Conservation (phyloP, 495 filamentous ascomycete species). For the Apiosordaria backusii region DNA sequence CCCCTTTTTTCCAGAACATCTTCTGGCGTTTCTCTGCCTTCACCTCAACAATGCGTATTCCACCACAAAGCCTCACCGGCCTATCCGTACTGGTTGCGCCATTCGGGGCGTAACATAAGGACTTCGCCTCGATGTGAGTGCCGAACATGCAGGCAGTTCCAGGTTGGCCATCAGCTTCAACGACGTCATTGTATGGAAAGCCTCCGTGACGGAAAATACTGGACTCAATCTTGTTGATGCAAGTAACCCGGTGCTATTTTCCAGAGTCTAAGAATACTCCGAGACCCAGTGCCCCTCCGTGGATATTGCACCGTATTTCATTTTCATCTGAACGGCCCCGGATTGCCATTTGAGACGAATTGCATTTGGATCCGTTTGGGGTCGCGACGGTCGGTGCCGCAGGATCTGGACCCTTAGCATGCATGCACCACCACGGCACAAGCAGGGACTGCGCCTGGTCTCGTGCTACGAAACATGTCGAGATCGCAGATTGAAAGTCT, state of each 20-base stretch:
- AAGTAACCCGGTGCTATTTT: not conserved
- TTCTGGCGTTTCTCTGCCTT: not conserved
- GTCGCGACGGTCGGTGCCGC: conserved; percentile 11
- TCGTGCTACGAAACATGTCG: not conserved
- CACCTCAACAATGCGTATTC: not conserved
- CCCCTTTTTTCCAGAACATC: conserved; percentile 30
- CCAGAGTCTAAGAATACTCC: conserved; percentile 2
- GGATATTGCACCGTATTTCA: not conserved
- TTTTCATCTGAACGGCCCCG: conserved; percentile 3
- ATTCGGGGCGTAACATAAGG: not conserved
- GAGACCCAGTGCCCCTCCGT: conserved; percentile 1
- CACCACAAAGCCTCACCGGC: not conserved
- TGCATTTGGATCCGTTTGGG: conserved; percentile 9
- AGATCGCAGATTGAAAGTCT: not conserved
- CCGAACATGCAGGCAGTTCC: not conserved
- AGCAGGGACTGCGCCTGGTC: not conserved
- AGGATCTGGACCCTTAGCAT: conserved; percentile 8
- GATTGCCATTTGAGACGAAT: not conserved
- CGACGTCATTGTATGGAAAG: not conserved
- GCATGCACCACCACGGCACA: not conserved
- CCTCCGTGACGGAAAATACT: too few relatives aligned
- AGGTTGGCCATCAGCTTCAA: not conserved
- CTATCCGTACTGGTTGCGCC: not conserved
- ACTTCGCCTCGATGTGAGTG: not conserved
- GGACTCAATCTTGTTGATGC: not conserved